These are phyloP conservation scores for Ganoderma sinense DNA, from an alignment of 1,284 basidiomycete species.

Conservation along the genomic window DNA sequence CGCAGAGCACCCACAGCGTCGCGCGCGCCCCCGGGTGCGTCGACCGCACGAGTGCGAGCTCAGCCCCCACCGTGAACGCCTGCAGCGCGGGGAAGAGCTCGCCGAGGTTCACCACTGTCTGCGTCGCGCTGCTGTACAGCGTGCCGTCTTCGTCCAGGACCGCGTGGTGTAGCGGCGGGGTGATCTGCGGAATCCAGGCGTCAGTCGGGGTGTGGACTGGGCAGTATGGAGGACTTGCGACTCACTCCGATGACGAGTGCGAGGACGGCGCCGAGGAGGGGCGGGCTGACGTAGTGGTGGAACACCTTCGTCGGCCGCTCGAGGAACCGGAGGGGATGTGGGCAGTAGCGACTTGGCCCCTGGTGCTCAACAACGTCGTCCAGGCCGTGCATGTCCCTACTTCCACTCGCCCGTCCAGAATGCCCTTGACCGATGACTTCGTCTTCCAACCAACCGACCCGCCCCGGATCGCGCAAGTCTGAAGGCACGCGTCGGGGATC, in stretches of 20 bases:
- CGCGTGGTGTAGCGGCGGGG: slow-evolving; percentile 32
- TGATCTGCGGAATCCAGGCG: slow-evolving; percentile 28
- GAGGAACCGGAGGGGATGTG: slow-evolving; percentile 23
- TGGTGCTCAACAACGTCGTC: slow-evolving; percentile 32
- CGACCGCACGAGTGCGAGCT: slow-evolving; percentile 38
- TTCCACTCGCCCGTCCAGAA: slow-evolving; percentile 4
- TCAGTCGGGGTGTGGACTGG: background rate
- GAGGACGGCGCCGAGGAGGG: slow-evolving; percentile 40
- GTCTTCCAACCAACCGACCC: slow-evolving; percentile 38
- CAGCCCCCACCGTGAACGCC: slow-evolving; percentile 41
- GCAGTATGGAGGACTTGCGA: background rate
- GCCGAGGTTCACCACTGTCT: slow-evolving; percentile 39
- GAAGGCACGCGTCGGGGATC: slow-evolving; percentile 29
- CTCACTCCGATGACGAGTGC: slow-evolving; percentile 40
- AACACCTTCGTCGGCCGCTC: slow-evolving; percentile 35
- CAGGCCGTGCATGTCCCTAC: slow-evolving; percentile 25
- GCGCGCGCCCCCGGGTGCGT: slow-evolving; percentile 33
- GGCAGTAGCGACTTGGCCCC: slow-evolving; percentile 37
- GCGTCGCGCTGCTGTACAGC: slow-evolving; percentile 38
- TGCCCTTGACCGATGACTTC: slow-evolving; percentile 23
- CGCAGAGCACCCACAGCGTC: slow-evolving; percentile 35
- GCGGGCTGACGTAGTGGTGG: slow-evolving; percentile 34
- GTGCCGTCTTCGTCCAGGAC: slow-evolving; percentile 37
- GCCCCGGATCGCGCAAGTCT: slow-evolving; percentile 39
- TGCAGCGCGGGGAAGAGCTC: slow-evolving; percentile 42